Base-by-base conservation (phyloP, 495 filamentous ascomycete species). In the Penicillium diatomitis region DNA sequence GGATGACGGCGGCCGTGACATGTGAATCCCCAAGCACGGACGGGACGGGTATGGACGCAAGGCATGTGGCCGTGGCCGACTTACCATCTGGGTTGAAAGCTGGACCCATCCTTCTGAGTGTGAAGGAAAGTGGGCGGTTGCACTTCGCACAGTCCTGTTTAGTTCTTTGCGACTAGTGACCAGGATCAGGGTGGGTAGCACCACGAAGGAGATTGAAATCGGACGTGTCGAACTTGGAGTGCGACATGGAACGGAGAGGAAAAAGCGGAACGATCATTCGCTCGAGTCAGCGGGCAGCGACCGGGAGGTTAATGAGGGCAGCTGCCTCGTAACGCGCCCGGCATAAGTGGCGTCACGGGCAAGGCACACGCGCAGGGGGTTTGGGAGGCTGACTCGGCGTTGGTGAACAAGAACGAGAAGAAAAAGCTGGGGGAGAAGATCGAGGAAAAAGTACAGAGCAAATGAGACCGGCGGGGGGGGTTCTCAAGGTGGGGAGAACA, bases 51-150 rank as follows among this genome's bases (percentile, higher is more conserved):
- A 49, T 20, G 20, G 20, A 20, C 0, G 20, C n/a, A 48, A 52
- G 55, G 43, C 47, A 53, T 51, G 54, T 51, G 20, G 20, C 20
- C 20, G 46, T 37, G 34, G 47, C 43, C 45, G 44, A 72, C 69
- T 72, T 52, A 72, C 69, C 69, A 68, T 72, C 69, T 40, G 59
- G 57, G 52, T 66, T 64, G 48, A 62, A 64, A 53, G 62, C 56
- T 46, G 69, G 57, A 57, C 67, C 67, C 69, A 72, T 72, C 55
- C 52, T 68, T 58, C 57, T 41, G 44, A n/a, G 41, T 8, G 41
- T 29, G 48, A 30, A 43, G 6, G 49, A 30, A 44, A 41, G n/a
- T 39, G 40, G 20, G 20, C 20, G 20, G 20, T 20, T 44, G 2
- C 4, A 41, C 33, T 44, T 32, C 9, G 9, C 31, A 11, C 41